phyloP scores from a whole-genome alignment of 2,329 filamentous ascomycete species.

The Paraconiothyrium brasiliense region DNA sequence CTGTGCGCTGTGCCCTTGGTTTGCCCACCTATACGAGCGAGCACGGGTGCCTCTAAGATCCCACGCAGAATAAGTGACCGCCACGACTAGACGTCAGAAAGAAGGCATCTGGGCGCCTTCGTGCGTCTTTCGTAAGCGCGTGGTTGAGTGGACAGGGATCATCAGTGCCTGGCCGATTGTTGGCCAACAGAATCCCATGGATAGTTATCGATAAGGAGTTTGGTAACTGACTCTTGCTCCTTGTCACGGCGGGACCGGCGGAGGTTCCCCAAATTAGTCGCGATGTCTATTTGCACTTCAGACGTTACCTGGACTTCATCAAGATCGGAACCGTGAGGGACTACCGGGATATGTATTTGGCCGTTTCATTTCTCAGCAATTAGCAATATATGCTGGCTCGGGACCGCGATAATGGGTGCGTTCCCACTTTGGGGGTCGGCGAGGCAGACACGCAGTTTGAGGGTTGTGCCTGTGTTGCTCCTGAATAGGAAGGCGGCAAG shows the following conservation, averaged over 20 bases:
- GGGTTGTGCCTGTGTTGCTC: not conserved
- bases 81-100: not conserved
- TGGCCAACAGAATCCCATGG: not conserved
- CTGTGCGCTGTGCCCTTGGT: not conserved
- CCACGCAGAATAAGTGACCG: not conserved
- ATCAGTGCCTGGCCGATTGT: not conserved
- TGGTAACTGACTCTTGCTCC: constrained; percentile 3
- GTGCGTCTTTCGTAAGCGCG: constrained; percentile 2
- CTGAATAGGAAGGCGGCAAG: constrained; percentile 10
- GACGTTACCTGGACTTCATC: not conserved
- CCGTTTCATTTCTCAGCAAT: not conserved
- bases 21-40: not conserved
- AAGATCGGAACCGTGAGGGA: not conserved
- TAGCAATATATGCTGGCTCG: not conserved
- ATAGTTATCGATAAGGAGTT: constrained; percentile 2
- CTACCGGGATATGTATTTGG: not conserved
- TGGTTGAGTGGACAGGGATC: not conserved
- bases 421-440: constrained; percentile 3
- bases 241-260: constrained; percentile 4
- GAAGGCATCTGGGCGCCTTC: not conserved
- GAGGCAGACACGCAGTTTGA: constrained; percentile 8
- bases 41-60: not conserved
- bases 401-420: not conserved
- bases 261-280: constrained; percentile 7
- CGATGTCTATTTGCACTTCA: constrained; percentile 10